Evolutionary conservation across 2,329 filamentous ascomycete genomes (phyloP), one percentile per base, ranked within the genome.

Genomic region (Oidium heveae): DNA sequence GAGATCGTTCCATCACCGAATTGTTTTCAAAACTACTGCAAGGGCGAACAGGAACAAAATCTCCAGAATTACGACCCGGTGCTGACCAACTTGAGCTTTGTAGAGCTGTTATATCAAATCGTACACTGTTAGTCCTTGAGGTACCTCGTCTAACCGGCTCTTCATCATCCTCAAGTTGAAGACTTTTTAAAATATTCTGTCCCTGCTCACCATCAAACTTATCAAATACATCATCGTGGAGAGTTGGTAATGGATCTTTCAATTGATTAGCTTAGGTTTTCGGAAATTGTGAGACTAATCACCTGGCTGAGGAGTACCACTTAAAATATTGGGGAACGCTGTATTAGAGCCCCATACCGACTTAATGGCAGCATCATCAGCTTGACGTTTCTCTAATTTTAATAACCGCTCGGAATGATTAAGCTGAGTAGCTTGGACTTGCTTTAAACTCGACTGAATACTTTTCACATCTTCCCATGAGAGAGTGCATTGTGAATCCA

Each of bases 31-130:
- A 73, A 37, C 86, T 82, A 66, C 86, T 93, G 24, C 80, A 77
- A 22, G 86, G 87, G 53, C 89, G 75, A 51, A 79, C 72, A 28
- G 84, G 82, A 43, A 80, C 78, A 60, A 94, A 82, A 55, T 96
- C 91, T 50, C 84, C 79, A 13, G 86, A 89, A 55, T 87, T 82
- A 47, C 89, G 79, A 56, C 82, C 84, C 59, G 78, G 79, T 63
- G 94, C 86, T 39, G 81, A 82, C 77, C 91, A 93, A 66, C 87
- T 76, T 9, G 77, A 87, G 51, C 86, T 84, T 62, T 94, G 87
- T 61, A 94, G 79, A 15, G 89, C 88, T 64, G 86, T 94, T 66
- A 96, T 89, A 64, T 96, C 91, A 63, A 98, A 98, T 39, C 91
- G 84, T 61, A 98, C 91, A 64, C 91, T 96, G 66, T 96, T 96